phyloP scores from a whole-genome alignment of 495 filamentous ascomycete genomes.

The Elaphomyces granulatus region DNA sequence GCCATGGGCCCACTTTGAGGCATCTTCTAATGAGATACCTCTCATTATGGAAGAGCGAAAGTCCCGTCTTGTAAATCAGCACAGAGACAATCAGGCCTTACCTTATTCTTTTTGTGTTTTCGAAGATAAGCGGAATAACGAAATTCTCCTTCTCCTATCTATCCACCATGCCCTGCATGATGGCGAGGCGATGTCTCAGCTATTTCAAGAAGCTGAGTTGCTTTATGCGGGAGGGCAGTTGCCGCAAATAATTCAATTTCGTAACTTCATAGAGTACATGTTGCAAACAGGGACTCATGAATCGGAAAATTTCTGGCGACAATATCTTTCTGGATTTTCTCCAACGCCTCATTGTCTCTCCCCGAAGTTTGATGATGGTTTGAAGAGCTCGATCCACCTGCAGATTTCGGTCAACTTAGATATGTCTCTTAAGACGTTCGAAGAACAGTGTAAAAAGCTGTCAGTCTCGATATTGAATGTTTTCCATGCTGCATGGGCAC shows the following conservation, averaged over 20 bases:
- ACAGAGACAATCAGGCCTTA: slow-evolving; percentile 11
- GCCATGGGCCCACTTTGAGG: slow-evolving; percentile 13
- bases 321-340: slow-evolving; percentile 33
- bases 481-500: slow-evolving; percentile 55
- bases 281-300: slow-evolving; percentile 17
- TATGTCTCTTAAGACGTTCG: slow-evolving; percentile 29
- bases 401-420: slow-evolving; percentile 6
- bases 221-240: slow-evolving; percentile 31
- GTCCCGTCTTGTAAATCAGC: slow-evolving; percentile 11
- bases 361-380: slow-evolving; percentile 8
- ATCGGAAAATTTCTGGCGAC: slow-evolving; percentile 48
- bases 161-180: slow-evolving; percentile 80
- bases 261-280: slow-evolving; percentile 34
- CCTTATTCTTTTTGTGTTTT: slow-evolving; percentile 20
- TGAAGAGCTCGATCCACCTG: slow-evolving; percentile 6
- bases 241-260: slow-evolving; percentile 14
- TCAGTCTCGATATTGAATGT: slow-evolving; percentile 48
- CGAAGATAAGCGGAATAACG: slow-evolving; percentile 3
- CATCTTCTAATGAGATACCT: slow-evolving; percentile 6
- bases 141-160: slow-evolving; percentile 34
- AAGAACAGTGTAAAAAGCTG: slow-evolving; percentile 31
- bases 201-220: slow-evolving; percentile 52
- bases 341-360: slow-evolving; percentile 11
- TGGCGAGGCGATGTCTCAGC: slow-evolving; percentile 47
- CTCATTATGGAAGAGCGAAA: slow-evolving; percentile 12